Base-by-base conservation (phyloP, 225 moss, liverwort and hornwort genomes). In the Lunularia cruciata region DNA sequence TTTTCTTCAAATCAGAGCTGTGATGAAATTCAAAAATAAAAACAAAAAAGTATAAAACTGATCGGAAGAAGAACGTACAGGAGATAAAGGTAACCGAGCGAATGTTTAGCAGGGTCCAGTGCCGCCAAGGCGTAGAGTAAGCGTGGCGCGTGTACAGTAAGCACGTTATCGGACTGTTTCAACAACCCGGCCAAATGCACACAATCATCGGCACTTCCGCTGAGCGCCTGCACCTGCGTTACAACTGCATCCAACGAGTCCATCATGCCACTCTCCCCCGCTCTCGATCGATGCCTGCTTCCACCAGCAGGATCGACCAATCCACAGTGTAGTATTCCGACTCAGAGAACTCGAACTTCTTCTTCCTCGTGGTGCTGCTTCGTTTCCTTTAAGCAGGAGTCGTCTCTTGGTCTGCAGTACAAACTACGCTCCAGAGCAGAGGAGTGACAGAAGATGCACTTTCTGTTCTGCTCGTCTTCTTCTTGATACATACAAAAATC, bases 171-270 rank as follows among this genome's bases (percentile, higher is more conserved):
- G 5, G 87, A 74, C 78, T 93, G 93, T 78, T 88, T 93, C 68
- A 98, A 84, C 77, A 93, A 64, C 13, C 63, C 79, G 47, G 71
- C 77, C 20, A 98, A 84, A 53, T 98, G 98, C 61, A 59, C 73
- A 30, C 89, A 83, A 78, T 98, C 98, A 65, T 98, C 91, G 31
- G 84, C 86, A 57, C 77, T 98, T 58, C 93, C 98, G 9, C 93
- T 93, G 4, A 93, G 76, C 13, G 86, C 98, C 77, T 98, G 98
- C 87, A 93, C 93, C 73, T 98, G 93, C 84, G 98, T 65, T 18
- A 93, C 88, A 31, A 98, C 33, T n/a, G 89, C 83, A 60, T 98
- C 98, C 77, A 98, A 74, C 62, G 91, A 83, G 78, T 98, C 98
- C 98, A 98, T 98, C 57, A 28, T 43, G 58, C 47, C n/a, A 39